Evolutionary conservation across 805 yeast species (phyloP).

Genomic region (Tetrapisispora arboricola): DNA sequence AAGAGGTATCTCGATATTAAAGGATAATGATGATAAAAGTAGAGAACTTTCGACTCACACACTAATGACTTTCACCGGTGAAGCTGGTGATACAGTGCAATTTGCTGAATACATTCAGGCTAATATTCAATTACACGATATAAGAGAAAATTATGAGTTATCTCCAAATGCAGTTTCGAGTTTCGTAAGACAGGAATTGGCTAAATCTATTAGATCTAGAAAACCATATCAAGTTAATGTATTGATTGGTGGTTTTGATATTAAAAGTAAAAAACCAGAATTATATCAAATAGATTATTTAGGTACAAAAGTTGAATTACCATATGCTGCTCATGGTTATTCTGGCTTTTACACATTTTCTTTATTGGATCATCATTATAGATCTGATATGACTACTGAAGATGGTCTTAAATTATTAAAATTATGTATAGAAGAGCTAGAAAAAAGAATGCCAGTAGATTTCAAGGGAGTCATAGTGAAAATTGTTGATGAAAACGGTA

Average conservation of each 20-base stretch:
- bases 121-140: slow-evolving; percentile 75
- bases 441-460: slow-evolving; percentile 64
- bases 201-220: slow-evolving; percentile 80
- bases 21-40: slow-evolving; percentile 73
- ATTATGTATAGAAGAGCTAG: slow-evolving; percentile 67
- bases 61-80: slow-evolving; percentile 86
- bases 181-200: slow-evolving; percentile 79
- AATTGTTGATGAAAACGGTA: slow-evolving; percentile 54
- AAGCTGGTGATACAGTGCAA: slow-evolving; percentile 91
- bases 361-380: slow-evolving; percentile 80
- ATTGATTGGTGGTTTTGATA: slow-evolving; percentile 77
- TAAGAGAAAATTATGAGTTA: slow-evolving; percentile 75
- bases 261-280: slow-evolving; percentile 45
- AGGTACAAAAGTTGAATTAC: slow-evolving; percentile 83
- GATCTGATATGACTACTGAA: slow-evolving; percentile 58
- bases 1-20: slow-evolving; percentile 76
- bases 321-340: slow-evolving; percentile 97
- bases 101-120: slow-evolving; percentile 94
- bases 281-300: slow-evolving; percentile 88
- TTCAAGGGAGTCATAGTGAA: slow-evolving; percentile 78
- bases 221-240: slow-evolving; percentile 93
- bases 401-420: slow-evolving; percentile 72
- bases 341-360: slow-evolving; percentile 95
- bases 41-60: slow-evolving; percentile 63
- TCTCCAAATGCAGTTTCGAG: slow-evolving; percentile 81